A percentile compares a stretch with the other conserved stretches of the same genome.
Conservation (phyloP, 371 early-diverging fungal species). For the Mycotypha africana region DNA sequence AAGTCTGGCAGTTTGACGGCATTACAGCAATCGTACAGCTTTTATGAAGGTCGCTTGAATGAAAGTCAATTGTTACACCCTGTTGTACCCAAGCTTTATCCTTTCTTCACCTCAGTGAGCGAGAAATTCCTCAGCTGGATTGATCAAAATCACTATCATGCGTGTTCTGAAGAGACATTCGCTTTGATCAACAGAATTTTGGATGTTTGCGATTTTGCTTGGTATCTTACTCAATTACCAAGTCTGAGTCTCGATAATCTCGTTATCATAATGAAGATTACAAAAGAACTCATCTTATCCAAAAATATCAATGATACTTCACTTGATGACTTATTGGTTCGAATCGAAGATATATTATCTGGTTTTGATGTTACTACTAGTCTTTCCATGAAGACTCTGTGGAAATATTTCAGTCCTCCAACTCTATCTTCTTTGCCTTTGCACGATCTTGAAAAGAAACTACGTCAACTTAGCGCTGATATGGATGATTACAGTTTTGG, state of each 20-base stretch:
- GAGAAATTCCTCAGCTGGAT: slow-evolving; percentile 30
- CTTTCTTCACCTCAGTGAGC: slow-evolving; percentile 33
- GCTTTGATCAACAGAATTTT: slow-evolving; percentile 42
- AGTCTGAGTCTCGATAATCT: slow-evolving; percentile 55
- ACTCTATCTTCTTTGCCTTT: slow-evolving; percentile 47
- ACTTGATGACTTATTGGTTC: slow-evolving; percentile 9
- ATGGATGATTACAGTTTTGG: slow-evolving; percentile 25
- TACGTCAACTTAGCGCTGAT: slow-evolving; percentile 26
- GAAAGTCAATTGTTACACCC: slow-evolving; percentile 50
- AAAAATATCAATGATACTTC: slow-evolving; percentile 3
- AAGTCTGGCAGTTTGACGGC: slow-evolving; percentile 42
- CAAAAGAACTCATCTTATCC: slow-evolving; percentile 18
- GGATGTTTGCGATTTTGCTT: slow-evolving; percentile 55
- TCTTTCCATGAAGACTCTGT: slow-evolving; percentile 56
- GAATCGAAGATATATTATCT: slow-evolving; percentile 31
- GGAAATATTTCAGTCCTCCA: slow-evolving; percentile 59
- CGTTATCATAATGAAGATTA: slow-evolving; percentile 38
- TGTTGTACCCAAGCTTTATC: slow-evolving; percentile 37
- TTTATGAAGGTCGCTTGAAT: slow-evolving; percentile 34
- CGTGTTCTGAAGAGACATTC: slow-evolving; percentile 19
- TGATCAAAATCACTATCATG: slow-evolving; percentile 17
- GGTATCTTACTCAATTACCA: slow-evolving; percentile 43
- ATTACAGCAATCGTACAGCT: slow-evolving; percentile 50
- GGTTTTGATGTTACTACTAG: slow-evolving; percentile 45
- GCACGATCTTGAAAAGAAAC: slow-evolving; percentile 40